Evolutionary conservation across 805 yeast genomes (phyloP).

Genomic region (Teunomyces lycoperdinae): DNA sequence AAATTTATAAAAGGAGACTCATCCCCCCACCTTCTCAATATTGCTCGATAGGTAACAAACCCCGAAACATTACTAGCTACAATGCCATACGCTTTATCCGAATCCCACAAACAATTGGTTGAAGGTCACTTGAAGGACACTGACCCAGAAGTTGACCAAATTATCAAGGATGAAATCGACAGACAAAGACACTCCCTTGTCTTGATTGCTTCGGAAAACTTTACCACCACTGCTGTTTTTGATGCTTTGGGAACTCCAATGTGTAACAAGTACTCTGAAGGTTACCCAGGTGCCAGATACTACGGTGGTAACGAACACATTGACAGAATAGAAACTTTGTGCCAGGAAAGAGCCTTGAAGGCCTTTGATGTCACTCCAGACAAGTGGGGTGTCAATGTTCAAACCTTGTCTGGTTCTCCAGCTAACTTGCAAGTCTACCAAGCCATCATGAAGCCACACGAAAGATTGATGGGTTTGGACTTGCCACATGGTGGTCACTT

Average conservation of each 20-base stretch:
- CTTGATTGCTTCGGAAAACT: slow-evolving; percentile 92
- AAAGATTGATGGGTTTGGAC: slow-evolving; percentile 95
- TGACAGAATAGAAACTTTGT: slow-evolving; percentile 83
- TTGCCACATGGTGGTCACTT: slow-evolving; percentile 98
- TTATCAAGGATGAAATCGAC: slow-evolving; percentile 69
- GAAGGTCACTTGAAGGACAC: slow-evolving; percentile 63
- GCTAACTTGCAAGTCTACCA: slow-evolving; percentile 93
- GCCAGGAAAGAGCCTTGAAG: slow-evolving; percentile 88
- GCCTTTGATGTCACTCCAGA: slow-evolving; percentile 75
- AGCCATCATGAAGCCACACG: slow-evolving; percentile 84
- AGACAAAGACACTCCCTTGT: slow-evolving; percentile 93
- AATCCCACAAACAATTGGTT: slow-evolving; percentile 50
- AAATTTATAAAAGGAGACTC: slow-evolving; percentile 1
- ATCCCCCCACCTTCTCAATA: slow-evolving; percentile 1
- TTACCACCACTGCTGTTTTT: slow-evolving; percentile 92
- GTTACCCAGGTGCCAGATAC: slow-evolving; percentile 96
- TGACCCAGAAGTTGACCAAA: slow-evolving; percentile 83
- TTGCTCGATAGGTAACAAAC: background rate
- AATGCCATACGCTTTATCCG: slow-evolving; percentile 47
- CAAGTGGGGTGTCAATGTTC: slow-evolving; percentile 97
- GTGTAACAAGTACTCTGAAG: slow-evolving; percentile 98
- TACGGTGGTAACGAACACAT: slow-evolving; percentile 97
- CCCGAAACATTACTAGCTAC: background rate
- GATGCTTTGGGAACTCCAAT: slow-evolving; percentile 92
- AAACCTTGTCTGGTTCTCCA: slow-evolving; percentile 93